Evolutionary conservation across 192 early-diverging fungal genomes (phyloP).

Genomic region (Anaeromyces robustus): DNA sequence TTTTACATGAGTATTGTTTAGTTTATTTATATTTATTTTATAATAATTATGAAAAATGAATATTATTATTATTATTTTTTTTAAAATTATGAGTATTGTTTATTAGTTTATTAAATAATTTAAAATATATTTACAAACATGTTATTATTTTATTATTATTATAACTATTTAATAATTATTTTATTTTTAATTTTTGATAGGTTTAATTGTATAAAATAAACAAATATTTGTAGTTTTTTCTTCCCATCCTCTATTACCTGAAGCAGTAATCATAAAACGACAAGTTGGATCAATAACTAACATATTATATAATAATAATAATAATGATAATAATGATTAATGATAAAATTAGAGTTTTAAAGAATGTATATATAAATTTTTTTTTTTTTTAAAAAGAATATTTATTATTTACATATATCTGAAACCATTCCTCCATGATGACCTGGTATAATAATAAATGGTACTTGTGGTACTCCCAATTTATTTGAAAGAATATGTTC

Average conservation of each 20-base stretch:
- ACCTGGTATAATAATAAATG: constrained; percentile 86
- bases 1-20: too few species aligned
- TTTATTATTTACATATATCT: constrained; percentile 33
- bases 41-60: too few species aligned
- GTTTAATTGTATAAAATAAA: constrained; percentile 67
- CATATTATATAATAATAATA: neutral
- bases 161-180: too few species aligned
- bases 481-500: neutral
- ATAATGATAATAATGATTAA: too few species aligned
- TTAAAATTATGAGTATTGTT: too few species aligned
- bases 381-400: neutral
- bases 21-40: too few species aligned
- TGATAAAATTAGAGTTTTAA: too few species aligned
- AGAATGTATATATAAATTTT: neutral
- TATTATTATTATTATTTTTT: too few species aligned
- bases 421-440: constrained; percentile 83
- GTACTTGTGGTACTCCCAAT: constrained; percentile 20
- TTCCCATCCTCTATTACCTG: constrained; percentile 95
- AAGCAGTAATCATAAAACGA: constrained; percentile 75
- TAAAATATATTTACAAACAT: too few species aligned
- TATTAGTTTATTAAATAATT: too few species aligned
- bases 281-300: constrained; percentile 56
- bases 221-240: constrained; percentile 67
- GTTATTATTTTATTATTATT: too few species aligned
- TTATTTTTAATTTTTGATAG: constrained; percentile 19